Evolutionary conservation across 306 rosid genomes (phyloP).

Genomic region (Ziziphus jujuba): DNA sequence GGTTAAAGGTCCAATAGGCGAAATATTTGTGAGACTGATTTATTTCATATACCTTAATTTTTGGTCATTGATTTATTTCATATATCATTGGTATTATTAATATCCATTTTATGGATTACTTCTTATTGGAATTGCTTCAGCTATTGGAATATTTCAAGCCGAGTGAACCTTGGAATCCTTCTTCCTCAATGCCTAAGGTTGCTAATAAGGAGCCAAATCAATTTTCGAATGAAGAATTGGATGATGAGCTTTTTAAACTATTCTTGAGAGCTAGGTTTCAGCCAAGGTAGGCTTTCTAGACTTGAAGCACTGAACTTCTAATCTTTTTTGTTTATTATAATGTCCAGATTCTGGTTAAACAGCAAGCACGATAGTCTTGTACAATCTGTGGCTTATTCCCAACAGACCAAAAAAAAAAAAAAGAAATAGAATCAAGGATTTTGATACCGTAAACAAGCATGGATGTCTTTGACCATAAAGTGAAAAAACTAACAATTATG

Average conservation of each 20-base stretch:
- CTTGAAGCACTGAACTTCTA: neutral
- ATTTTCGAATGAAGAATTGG: conserved; percentile 38
- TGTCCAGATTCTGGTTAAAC: too few relatives aligned
- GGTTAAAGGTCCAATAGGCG: neutral
- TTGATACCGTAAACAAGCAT: neutral
- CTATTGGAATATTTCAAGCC: conserved; percentile 52
- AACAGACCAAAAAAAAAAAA: too few relatives aligned
- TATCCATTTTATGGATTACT: neutral
- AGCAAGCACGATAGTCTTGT: too few relatives aligned
- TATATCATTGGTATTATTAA: neutral
- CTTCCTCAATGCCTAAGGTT: conserved; percentile 15
- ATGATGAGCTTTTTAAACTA: conserved; percentile 53
- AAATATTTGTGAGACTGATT: neutral
- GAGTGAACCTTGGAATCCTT: conserved; percentile 70
- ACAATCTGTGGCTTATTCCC: too few relatives aligned
- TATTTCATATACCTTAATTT: neutral
- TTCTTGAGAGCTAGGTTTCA: conserved; percentile 60
- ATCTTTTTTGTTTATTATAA: neutral
- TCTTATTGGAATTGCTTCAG: conserved; percentile 51
- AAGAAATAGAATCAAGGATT: too few relatives aligned
- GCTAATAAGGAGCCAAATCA: conserved; percentile 27
- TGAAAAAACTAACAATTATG: neutral
- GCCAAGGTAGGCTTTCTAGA: conserved; percentile 53
- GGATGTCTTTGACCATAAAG: neutral
- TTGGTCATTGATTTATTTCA: neutral